Percentiles rank a stretch among this genome's conserved stretches.
Evolutionary conservation across 169 alveolate species (phyloP).

Genomic region (Besnoitia besnoiti): DNA sequence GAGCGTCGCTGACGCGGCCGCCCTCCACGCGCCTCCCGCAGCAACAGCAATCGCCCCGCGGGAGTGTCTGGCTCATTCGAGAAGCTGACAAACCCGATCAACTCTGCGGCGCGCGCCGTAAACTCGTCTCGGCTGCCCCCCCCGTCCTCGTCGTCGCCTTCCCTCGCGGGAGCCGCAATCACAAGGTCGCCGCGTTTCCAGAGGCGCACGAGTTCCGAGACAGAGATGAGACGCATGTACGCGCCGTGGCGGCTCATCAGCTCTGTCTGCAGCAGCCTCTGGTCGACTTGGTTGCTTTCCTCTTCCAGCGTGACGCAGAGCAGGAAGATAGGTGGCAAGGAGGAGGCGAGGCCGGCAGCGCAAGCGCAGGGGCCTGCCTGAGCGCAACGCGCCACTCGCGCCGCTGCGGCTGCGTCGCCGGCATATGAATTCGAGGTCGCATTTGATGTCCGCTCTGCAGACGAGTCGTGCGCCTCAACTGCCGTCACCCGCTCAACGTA

Average conservation of each 20-base stretch:
- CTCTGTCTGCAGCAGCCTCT: slow-evolving; percentile 41
- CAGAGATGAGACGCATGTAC: background rate
- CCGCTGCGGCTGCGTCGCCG: background rate
- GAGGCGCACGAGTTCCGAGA: background rate
- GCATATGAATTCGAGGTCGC: too few species aligned
- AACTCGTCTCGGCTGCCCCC: background rate
- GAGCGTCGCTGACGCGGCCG: too few species aligned
- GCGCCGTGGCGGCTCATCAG: background rate
- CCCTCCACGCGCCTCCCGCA: background rate
- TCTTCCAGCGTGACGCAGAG: slow-evolving; percentile 17
- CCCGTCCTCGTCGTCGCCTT: background rate
- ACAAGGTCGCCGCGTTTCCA: slow-evolving; percentile 21
- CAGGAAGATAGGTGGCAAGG: slow-evolving; percentile 1
- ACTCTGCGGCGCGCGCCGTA: background rate
- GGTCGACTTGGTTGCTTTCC: slow-evolving; percentile 35
- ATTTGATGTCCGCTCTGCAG: too few species aligned
- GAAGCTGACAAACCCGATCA: background rate
- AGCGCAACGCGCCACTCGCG: too few species aligned
- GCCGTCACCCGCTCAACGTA: background rate
- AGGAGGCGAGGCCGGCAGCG: background rate
- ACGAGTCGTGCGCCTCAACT: too few species aligned
- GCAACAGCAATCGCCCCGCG: background rate
- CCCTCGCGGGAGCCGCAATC: background rate
- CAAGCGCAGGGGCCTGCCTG: too few species aligned
- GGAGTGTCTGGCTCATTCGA: background rate